Evolutionary conservation across 2,329 filamentous ascomycete genomes (phyloP).

Genomic region (Hypoxylon rubiginosum): DNA sequence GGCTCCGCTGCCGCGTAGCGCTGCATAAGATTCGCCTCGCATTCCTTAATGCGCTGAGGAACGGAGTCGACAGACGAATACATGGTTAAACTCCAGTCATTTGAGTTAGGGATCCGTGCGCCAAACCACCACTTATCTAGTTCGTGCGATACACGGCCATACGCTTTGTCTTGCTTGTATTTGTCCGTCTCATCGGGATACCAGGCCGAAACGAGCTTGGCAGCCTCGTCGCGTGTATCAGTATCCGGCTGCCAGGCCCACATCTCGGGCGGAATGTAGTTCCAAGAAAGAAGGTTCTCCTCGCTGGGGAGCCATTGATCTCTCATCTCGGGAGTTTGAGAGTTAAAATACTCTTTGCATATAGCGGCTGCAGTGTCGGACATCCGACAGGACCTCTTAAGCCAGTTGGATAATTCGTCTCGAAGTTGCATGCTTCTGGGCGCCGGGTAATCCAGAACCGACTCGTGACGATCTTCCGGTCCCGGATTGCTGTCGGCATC

Average conservation of each 20-base stretch:
- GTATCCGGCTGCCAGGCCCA: conserved; percentile 44
- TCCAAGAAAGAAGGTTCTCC: conserved; percentile 66
- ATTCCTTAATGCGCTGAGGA: conserved; percentile 68
- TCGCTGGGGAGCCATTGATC: conserved; percentile 64
- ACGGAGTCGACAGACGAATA: conserved; percentile 73
- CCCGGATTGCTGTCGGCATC: conserved; percentile 62
- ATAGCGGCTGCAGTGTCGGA: conserved; percentile 68
- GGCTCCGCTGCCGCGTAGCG: conserved; percentile 62
- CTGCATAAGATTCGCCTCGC: conserved; percentile 70
- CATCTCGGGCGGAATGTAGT: conserved; percentile 62
- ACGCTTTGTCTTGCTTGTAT: conserved; percentile 69
- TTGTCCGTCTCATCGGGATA: conserved; percentile 67
- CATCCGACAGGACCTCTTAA: conserved; percentile 71
- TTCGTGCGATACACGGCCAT: conserved; percentile 73
- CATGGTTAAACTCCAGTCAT: conserved; percentile 70
- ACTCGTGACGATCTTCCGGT: conserved; percentile 64
- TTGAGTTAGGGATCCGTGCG: conserved; percentile 71
- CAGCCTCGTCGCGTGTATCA: conserved; percentile 54
- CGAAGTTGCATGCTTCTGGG: conserved; percentile 71
- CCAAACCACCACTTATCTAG: conserved; percentile 75
- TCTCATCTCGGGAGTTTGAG: conserved; percentile 62
- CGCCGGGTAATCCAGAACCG: conserved; percentile 64
- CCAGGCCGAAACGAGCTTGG: conserved; percentile 64
- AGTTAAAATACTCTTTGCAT: conserved; percentile 67
- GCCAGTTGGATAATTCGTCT: conserved; percentile 72